Evolutionary conservation across 2,329 filamentous ascomycete species (phyloP), one percentile per base, ranked within the genome.

Genomic region (Tothia fuscella): DNA sequence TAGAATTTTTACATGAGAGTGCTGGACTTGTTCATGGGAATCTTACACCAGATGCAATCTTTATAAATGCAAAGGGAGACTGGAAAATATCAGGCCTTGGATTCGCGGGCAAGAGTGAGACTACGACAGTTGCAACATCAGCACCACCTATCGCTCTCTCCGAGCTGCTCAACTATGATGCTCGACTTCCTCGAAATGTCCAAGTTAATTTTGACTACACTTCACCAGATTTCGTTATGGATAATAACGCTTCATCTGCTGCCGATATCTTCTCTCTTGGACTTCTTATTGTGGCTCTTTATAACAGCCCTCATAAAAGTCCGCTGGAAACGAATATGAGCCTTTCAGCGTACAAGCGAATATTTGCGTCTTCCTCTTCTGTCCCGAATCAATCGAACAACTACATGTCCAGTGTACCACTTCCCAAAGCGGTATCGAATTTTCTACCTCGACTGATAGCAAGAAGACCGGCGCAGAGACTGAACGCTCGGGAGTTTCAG

Each of bases 211-310:
- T 96, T 49, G 89, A 98, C 63, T 98, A 86, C 56, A 83, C 85
- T 1, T 94, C 88, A 1, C 91, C 91, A 1, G 91, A 98, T 61
- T 94, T 96, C 53, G 81, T 93, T 35, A 68, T 98, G 46, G 91
- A 98, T 61, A 85, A 80, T 47, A 93, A 88, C 56, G 72, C 95
- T 41, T 89, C 84, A 5, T 65, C 80, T 1, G 76, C 84, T 14
- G 81, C 88, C 40, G 91, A 98, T 60, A 83, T 98, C 71, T 98
- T 95, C 64, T 93, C 86, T 1, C 67, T 98, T 14, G 91, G 91
- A 7, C 68, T 98, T 34, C 64, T 98, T 25, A 89, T 91, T 43
- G 71, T 96, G 42, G 78, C 91, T 3, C 71, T 96, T 3, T 96
- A 96, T 63, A 95, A 95, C 59, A 86, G 81, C n/a, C 91, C 91